Evolutionary conservation across 2,329 filamentous ascomycete genomes (phyloP), one percentile per base, ranked within the genome.

Genomic region (Parastagonospora nodorum): DNA sequence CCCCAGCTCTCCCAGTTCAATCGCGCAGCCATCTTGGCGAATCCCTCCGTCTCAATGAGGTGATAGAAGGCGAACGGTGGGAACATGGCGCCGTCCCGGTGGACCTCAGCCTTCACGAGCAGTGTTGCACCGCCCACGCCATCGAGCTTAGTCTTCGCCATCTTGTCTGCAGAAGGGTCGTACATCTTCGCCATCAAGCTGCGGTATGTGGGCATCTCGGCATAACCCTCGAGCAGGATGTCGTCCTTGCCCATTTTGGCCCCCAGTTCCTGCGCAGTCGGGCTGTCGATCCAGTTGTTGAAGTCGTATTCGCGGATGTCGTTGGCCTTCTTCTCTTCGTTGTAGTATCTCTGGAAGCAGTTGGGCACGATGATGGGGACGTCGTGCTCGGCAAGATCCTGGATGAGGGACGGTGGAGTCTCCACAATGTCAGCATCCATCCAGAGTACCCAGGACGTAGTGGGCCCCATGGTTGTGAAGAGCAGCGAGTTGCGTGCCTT

Each of bases 51-150:
- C 80, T 99, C 94, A 54, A 99, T 95, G 53, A 99, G 81, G 74
- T 99, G 89, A 72, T 97, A 97, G 71, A 99, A 99, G 2, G 93
- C 77, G 71, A 99, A 99, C 0, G 94, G 85, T 14, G 94, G 94
- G 77, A 99, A 99, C 93, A 97, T 99, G 71, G 94, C 93, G 15
- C 94, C 94, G 68, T 99, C 94, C 24, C 94, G 86, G 73, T 99
- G 94, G 19, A 99, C 94, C 52, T 97, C 92, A 1, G 92, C 94
- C 78, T 96, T 97, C 53, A 99, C 94, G 67, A 99, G 78, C 57
- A 99, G 78, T 1, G 92, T 90, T 1, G 93, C 95, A 31, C 94
- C 94, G 48, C 94, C 94, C 3, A 99, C 94, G 42, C 94, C 94
- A 71, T 99, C 94, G 8, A 99, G 82, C 37, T 86, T 82, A 44